These are phyloP conservation scores for Aspergillus brunneoviolaceus DNA, from an alignment of 2,329 filamentous ascomycete species.

Conservation along the genomic window DNA sequence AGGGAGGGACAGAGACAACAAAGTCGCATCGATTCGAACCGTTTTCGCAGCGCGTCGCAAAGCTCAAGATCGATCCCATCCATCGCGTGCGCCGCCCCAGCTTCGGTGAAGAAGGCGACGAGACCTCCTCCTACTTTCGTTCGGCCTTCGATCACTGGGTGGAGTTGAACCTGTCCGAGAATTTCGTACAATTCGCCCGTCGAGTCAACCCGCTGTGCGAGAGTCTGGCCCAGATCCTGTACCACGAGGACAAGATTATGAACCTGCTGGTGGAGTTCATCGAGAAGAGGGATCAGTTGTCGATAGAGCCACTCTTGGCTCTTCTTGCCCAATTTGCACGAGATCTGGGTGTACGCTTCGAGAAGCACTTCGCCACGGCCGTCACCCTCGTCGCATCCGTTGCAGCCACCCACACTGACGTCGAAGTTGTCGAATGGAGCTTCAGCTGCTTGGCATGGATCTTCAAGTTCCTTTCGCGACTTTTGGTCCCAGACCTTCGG, in stretches of 20 bases:
- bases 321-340: constrained; percentile 94
- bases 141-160: constrained; percentile 82
- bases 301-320: constrained; percentile 80
- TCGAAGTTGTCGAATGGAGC: constrained; percentile 95
- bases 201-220: constrained; percentile 77
- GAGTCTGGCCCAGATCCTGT: constrained; percentile 85
- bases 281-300: constrained; percentile 71
- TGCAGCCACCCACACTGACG: constrained; percentile 72
- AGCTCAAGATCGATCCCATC: constrained; percentile 89
- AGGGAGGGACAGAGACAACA: constrained; percentile 69
- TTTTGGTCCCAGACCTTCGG: constrained; percentile 80
- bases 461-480: constrained; percentile 92
- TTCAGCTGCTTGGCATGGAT: constrained; percentile 92
- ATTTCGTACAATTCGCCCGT: constrained; percentile 74
- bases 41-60: constrained; percentile 85
- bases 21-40: constrained; percentile 89
- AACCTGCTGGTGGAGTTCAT: constrained; percentile 73
- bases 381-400: constrained; percentile 75
- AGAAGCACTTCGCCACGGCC: constrained; percentile 77
- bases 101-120: constrained; percentile 74
- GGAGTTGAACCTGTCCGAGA: constrained; percentile 84
- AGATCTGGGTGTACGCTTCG: constrained; percentile 82
- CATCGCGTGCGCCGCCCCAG: constrained; percentile 78
- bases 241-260: constrained; percentile 86
- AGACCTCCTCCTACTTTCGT: constrained; percentile 82